Percentiles rank a stretch among this genome's conserved stretches.
Conservation (phyloP, 176 grass and related monocot species). For the Chloris gayana region DNA sequence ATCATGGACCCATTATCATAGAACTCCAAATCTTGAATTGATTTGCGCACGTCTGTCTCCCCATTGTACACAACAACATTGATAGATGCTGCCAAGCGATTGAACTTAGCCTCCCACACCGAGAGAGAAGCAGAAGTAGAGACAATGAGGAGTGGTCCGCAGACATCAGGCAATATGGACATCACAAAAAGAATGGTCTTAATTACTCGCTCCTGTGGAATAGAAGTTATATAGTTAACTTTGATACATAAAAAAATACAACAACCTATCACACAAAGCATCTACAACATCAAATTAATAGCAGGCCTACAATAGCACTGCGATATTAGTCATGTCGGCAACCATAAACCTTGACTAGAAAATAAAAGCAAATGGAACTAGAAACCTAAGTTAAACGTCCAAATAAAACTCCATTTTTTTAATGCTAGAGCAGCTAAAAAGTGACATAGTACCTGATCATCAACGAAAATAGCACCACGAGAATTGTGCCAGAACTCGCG, state of each 20-base stretch:
- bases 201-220: constrained; percentile 77
- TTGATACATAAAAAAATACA: neutral
- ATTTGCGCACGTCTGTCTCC: constrained; percentile 61
- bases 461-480: constrained; percentile 62
- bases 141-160: constrained; percentile 73
- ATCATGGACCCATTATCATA: constrained; percentile 64
- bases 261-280: neutral
- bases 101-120: constrained; percentile 83
- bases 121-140: constrained; percentile 59
- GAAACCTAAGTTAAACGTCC: neutral
- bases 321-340: neutral
- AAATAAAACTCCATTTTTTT: constrained; percentile 9
- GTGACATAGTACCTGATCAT: constrained; percentile 61
- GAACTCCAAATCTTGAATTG: constrained; percentile 79
- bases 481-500: constrained; percentile 85
- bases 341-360: constrained; percentile 3
- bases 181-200: constrained; percentile 73
- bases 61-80: constrained; percentile 83
- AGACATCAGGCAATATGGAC: constrained; percentile 59
- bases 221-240: constrained; percentile 24
- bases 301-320: neutral
- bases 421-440: constrained; percentile 17
- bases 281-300: constrained; percentile 1
- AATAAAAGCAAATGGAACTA: constrained; percentile 21
- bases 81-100: constrained; percentile 68